A percentile compares a stretch with the other conserved stretches of the same genome.
Evolutionary conservation across 2,329 filamentous ascomycete species (phyloP).

Genomic region (Nothophoma quercina): DNA sequence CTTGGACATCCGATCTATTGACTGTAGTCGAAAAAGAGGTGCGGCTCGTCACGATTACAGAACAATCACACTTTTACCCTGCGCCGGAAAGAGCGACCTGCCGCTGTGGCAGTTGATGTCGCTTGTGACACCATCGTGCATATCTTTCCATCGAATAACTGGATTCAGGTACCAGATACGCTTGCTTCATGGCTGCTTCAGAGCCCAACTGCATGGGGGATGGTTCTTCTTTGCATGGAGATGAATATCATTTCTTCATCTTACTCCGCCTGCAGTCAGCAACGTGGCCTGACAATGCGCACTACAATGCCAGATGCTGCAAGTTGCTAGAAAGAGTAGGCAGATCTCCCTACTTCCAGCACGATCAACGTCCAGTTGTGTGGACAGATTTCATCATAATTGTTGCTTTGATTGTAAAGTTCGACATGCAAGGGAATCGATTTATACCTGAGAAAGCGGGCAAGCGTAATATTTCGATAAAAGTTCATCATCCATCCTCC

Average conservation of each 20-base stretch:
- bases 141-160: neutral
- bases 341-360: too few relatives aligned
- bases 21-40: neutral
- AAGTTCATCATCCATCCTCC: conserved; percentile 55
- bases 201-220: neutral
- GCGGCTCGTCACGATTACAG: neutral
- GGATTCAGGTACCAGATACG: neutral
- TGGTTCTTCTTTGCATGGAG: neutral
- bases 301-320: neutral
- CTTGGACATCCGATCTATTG: neutral
- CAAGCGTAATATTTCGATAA: too few relatives aligned
- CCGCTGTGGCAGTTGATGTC: neutral
- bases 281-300: neutral
- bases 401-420: too few relatives aligned
- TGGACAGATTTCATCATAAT: too few relatives aligned
- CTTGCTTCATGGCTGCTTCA: neutral
- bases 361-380: too few relatives aligned
- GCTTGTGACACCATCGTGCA: conserved; percentile 13
- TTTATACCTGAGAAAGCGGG: too few relatives aligned
- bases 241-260: neutral
- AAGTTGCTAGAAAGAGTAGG: neutral
- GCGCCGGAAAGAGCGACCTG: neutral
- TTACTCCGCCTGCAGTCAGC: neutral
- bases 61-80: neutral
- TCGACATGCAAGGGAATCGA: too few relatives aligned